Conservation (phyloP, 1,284 basidiomycete genomes). For the Ustilago sp. region DNA sequence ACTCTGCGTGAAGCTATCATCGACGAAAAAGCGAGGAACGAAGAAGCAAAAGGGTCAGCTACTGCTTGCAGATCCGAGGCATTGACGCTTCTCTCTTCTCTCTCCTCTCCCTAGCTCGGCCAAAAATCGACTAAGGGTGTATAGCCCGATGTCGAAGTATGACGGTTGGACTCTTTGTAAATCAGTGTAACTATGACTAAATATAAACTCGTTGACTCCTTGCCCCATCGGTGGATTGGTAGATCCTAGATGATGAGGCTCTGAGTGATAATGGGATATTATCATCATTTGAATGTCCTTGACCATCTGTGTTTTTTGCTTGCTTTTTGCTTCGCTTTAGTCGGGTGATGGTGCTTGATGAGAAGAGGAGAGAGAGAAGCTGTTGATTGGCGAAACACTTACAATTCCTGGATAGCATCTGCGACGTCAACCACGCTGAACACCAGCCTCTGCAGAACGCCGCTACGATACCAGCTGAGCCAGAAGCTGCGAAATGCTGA, state of each 20-base stretch:
- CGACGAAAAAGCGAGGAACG: background rate
- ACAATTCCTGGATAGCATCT: too few species aligned
- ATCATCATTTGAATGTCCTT: slow-evolving; percentile 31
- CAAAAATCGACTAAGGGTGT: too few species aligned
- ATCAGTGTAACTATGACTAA: slow-evolving; percentile 57
- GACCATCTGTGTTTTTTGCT: background rate
- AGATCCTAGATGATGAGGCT: slow-evolving; percentile 31
- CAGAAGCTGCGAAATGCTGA: background rate
- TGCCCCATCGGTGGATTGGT: slow-evolving; percentile 28
- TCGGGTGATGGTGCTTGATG: too few species aligned
- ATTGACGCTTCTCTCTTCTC: background rate
- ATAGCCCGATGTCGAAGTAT: background rate
- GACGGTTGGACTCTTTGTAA: background rate
- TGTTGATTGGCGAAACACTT: too few species aligned
- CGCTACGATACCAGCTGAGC: background rate
- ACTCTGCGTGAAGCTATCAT: background rate
- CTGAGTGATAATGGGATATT: slow-evolving; percentile 42
- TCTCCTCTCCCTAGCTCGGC: too few species aligned
- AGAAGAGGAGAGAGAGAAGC: background rate
- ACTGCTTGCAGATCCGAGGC: background rate
- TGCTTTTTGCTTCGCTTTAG: too few species aligned
- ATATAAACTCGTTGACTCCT: slow-evolving; percentile 30
- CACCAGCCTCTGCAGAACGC: too few species aligned
- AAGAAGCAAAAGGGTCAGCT: background rate
- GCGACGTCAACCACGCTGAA: too few species aligned